These are phyloP conservation scores for Diaporthe ilicicola DNA, from an alignment of 2,329 filamentous ascomycete genomes.

Conservation along the genomic window DNA sequence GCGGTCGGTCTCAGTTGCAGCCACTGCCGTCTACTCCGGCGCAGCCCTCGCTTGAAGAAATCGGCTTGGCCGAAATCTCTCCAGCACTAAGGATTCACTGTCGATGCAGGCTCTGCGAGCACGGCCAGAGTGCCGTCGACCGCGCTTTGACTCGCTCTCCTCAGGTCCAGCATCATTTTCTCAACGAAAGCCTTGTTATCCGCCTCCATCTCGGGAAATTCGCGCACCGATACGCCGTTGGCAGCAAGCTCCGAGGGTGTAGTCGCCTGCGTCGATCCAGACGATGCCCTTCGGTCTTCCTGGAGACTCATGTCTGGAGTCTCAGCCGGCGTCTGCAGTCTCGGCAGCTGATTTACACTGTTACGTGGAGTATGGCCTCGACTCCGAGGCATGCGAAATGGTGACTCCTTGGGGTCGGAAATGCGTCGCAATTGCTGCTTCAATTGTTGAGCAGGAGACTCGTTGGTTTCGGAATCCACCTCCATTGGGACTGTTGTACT, in stretches of 20 bases:
- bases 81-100: not conserved
- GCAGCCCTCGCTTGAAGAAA: not conserved
- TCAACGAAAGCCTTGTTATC: conserved; percentile 60
- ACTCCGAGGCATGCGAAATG: conserved; percentile 22
- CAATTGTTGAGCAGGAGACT: conserved; percentile 32
- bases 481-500: conserved; percentile 25
- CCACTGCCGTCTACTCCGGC: not conserved
- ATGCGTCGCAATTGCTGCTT: conserved; percentile 34
- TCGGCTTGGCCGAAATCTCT: not conserved
- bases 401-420: conserved; percentile 29
- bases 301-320: conserved; percentile 4
- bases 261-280: conserved; percentile 31
- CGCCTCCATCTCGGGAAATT: conserved; percentile 48
- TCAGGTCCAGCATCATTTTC: conserved; percentile 61
- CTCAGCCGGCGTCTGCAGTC: conserved; percentile 27
- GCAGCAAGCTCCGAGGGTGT: conserved; percentile 31
- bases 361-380: conserved; percentile 30
- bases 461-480: conserved; percentile 24
- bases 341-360: conserved; percentile 28
- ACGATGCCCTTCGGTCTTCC: conserved; percentile 32
- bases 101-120: not conserved
- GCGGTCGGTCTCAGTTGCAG: not conserved
- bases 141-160: conserved; percentile 44
- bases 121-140: not conserved
- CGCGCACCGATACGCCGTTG: conserved; percentile 34